phyloP scores from a whole-genome alignment of 2,329 filamentous ascomycete genomes.

The Thelonectria blattea region DNA sequence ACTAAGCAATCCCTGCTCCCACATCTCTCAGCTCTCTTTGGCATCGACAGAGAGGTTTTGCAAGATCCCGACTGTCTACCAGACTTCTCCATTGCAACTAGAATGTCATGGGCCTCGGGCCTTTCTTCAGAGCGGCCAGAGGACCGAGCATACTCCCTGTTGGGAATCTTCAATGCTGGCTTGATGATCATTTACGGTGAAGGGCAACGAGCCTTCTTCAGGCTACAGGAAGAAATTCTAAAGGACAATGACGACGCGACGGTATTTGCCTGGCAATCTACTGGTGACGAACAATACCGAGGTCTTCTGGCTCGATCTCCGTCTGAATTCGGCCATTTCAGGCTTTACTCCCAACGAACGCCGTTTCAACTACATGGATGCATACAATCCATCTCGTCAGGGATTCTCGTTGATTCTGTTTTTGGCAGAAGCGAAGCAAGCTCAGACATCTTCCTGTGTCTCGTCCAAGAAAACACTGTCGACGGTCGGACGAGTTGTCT shows the following conservation, averaged over 20 bases:
- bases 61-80: background rate
- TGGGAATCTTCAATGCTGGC: constrained; percentile 39
- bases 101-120: constrained; percentile 5
- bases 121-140: constrained; percentile 26
- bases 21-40: background rate
- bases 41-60: background rate
- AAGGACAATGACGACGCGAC: constrained; percentile 12
- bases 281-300: background rate
- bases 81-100: background rate
- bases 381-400: background rate
- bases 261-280: constrained; percentile 1
- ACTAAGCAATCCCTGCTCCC: background rate
- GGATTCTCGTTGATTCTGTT: background rate
- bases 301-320: background rate
- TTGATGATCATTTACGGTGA: constrained; percentile 41
- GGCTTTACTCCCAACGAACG: too few relatives aligned
- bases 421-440: background rate
- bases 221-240: constrained; percentile 33
- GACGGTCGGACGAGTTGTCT: background rate
- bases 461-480: background rate
- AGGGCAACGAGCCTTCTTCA: constrained; percentile 28
- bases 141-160: constrained; percentile 38
- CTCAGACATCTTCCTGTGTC: background rate
- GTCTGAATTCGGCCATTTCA: background rate
- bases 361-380: background rate